Percentiles rank a stretch among this genome's conserved stretches.
These are phyloP conservation scores for Beta vulgaris DNA, from an alignment of 148 eudicot species.

Conservation along the genomic window DNA sequence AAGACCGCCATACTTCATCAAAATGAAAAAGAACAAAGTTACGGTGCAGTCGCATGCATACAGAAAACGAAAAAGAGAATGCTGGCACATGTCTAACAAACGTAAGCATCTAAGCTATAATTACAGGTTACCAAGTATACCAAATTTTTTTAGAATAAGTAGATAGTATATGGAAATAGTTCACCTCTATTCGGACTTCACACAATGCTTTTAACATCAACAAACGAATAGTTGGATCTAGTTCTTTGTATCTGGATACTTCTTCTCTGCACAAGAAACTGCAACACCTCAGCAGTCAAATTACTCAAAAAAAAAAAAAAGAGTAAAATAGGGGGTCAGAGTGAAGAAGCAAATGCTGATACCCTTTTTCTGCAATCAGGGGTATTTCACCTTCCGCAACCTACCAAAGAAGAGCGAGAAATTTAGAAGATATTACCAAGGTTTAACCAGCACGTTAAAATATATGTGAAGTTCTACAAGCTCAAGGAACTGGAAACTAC, in stretches of 20 bases:
- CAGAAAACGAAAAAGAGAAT: neutral
- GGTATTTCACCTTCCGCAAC: slow-evolving; percentile 87
- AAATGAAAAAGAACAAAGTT: neutral
- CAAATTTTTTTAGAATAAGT: neutral
- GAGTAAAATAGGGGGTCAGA: neutral
- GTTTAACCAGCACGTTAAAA: neutral
- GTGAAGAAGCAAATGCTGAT: slow-evolving; percentile 17
- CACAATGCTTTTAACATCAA: slow-evolving; percentile 81
- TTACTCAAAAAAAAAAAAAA: slow-evolving; percentile 14
- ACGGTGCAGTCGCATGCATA: neutral
- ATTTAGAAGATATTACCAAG: neutral
- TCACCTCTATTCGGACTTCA: slow-evolving; percentile 78
- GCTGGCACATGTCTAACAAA: neutral
- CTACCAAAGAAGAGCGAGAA: slow-evolving; percentile 38
- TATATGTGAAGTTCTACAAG: neutral
- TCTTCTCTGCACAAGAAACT: slow-evolving; percentile 58
- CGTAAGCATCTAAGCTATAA: neutral
- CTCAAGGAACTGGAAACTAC: slow-evolving; percentile 45
- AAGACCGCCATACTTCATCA: slow-evolving; percentile 1
- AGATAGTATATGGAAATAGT: neutral
- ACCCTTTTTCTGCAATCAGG: slow-evolving; percentile 73
- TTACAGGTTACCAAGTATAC: neutral
- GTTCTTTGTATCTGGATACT: slow-evolving; percentile 66
- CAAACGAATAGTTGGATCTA: slow-evolving; percentile 70
- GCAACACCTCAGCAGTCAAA: neutral